A percentile compares a stretch with the other conserved stretches of the same genome.
These are phyloP conservation scores for Nicotiana benthamiana DNA, from an alignment of 257 asterid species.

Conservation along the genomic window DNA sequence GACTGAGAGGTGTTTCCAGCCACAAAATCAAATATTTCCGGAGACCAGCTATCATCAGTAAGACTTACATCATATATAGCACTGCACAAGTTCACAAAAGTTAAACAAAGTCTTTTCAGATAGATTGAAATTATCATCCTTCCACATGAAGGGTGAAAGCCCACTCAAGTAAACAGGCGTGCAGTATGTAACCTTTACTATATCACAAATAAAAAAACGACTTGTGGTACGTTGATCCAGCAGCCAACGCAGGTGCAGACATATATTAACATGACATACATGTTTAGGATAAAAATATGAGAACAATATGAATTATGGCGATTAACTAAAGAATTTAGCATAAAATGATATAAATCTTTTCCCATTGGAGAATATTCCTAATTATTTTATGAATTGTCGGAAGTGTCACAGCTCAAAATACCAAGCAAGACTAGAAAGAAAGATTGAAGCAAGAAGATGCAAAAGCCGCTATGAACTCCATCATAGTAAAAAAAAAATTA, in stretches of 20 bases:
- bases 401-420: neutral
- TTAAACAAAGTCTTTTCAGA: neutral
- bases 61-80: conserved; percentile 55
- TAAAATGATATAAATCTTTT: neutral
- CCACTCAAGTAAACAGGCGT: neutral
- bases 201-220: no score
- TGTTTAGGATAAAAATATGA: neutral
- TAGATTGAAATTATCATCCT: neutral
- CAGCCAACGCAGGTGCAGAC: neutral
- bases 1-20: conserved; percentile 52
- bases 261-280: neutral
- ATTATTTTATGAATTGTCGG: neutral
- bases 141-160: neutral
- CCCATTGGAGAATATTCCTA: neutral
- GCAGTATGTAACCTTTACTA: neutral
- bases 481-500: neutral
- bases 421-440: neutral
- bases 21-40: conserved; percentile 38
- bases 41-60: conserved; percentile 48
- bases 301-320: neutral
- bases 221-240: no score
- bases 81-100: conserved; percentile 24
- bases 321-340: neutral
- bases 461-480: neutral
- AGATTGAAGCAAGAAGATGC: neutral